Evolutionary conservation across 1,139 yeast genomes (phyloP), one percentile per base, ranked within the genome.

Genomic region (Yamadazyma dendronema): DNA sequence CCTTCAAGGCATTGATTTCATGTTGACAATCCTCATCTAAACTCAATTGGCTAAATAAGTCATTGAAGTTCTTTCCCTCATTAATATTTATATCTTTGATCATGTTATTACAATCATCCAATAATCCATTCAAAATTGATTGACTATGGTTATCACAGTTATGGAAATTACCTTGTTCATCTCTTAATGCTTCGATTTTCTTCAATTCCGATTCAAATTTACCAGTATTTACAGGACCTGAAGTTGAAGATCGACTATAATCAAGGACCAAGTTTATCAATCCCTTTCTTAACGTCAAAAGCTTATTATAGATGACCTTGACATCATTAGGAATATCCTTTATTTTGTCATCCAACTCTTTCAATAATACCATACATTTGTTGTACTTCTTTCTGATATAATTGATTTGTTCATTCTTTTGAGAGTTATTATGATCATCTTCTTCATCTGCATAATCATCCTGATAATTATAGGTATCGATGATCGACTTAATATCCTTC

Each of bases 101-200:
- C 40, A 88, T 69, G 48, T 81, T 82, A 53, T 81, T 79, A 57
- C 96, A 87, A 55, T 87, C 95, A 57, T 88, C 96, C 30, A 87
- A 62, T 28, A 84, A 63, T 10, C 90, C 90, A 53, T 83, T 82
- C 37, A 84, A 60, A 2, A 83, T 80, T 37, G 76, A 79, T 53
- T 83, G 88, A 17, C 62, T 49, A 12, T 54, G 53, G 22, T 52
- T 60, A 28, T 49, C 53, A 9, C 46, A 38, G 30, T 57, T 49
- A 41, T 48, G 56, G 50, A 63, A 70, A 47, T 54, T 62, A 16
- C 67, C 74, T 16, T 56, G 58, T 13, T 54, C 54, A 44, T 68
- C 70, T 41, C 75, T 53, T 31, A 44, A 41, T 13, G 49, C 39
- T 41, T 64, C 69, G 33, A 71, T 60, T n/a, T 42, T 40, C 41